These are phyloP conservation scores for Sugiyamaella chiloensis DNA, from an alignment of 805 yeast species.

Conservation along the genomic window DNA sequence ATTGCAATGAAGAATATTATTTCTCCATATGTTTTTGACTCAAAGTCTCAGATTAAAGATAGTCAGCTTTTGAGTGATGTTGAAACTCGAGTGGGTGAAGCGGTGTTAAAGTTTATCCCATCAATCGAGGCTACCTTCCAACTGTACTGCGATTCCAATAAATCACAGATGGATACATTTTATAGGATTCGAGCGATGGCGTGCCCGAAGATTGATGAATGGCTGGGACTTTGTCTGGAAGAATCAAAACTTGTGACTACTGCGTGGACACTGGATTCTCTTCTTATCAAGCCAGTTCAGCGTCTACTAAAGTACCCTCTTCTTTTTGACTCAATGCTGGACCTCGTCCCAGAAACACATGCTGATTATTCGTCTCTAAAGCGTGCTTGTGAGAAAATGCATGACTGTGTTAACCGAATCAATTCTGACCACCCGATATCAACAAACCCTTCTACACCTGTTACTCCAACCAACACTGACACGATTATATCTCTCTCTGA, in stretches of 20 bases:
- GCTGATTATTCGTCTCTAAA: slow-evolving; percentile 43
- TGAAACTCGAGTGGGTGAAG: slow-evolving; percentile 33
- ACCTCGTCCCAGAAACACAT: slow-evolving; percentile 35
- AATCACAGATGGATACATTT: slow-evolving; percentile 30
- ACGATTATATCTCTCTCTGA: slow-evolving; percentile 2
- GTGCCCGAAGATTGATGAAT: slow-evolving; percentile 27
- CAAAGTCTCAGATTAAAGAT: slow-evolving; percentile 21
- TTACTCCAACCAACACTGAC: neutral
- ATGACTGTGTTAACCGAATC: slow-evolving; percentile 24
- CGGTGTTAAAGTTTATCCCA: slow-evolving; percentile 28
- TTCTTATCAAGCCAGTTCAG: slow-evolving; percentile 46
- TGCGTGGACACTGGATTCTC: slow-evolving; percentile 41
- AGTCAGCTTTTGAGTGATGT: slow-evolving; percentile 22
- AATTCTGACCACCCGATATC: slow-evolving; percentile 15
- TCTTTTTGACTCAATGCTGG: slow-evolving; percentile 33
- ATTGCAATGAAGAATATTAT: slow-evolving; percentile 28
- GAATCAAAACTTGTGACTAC: slow-evolving; percentile 31
- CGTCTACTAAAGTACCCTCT: slow-evolving; percentile 43
- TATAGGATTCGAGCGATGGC: slow-evolving; percentile 24
- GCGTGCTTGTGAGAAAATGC: slow-evolving; percentile 22
- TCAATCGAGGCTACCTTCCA: slow-evolving; percentile 34
- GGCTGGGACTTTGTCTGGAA: slow-evolving; percentile 35
- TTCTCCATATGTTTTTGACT: slow-evolving; percentile 30
- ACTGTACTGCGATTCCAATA: slow-evolving; percentile 32
- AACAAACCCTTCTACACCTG: neutral